A percentile compares a stretch with the other conserved stretches of the same genome.
phyloP scores from a whole-genome alignment of 2,329 filamentous ascomycete species.

The Pseudogymnoascus sp. region DNA sequence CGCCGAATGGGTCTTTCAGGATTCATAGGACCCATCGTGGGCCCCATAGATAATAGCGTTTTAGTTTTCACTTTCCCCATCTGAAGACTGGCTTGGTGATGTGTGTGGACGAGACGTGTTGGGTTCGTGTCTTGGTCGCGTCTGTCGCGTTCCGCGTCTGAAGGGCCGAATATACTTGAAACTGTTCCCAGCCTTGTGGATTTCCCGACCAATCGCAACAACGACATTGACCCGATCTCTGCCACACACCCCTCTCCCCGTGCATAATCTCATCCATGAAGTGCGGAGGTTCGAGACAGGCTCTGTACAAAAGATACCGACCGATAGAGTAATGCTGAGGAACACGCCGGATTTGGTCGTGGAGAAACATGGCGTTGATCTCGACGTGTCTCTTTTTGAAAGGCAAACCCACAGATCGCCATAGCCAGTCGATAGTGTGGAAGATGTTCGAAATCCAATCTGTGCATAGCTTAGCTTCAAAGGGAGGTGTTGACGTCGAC shows the following conservation, averaged over 20 bases:
- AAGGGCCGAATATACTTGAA: constrained; percentile 6
- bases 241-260: background rate
- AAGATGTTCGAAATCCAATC: constrained; percentile 4
- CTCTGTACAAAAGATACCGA: background rate
- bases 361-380: constrained; percentile 7
- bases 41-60: background rate
- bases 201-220: background rate
- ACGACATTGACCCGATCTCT: background rate
- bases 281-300: constrained; percentile 1
- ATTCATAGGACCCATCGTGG: background rate
- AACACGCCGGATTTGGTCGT: constrained; percentile 7
- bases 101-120: constrained; percentile 2
- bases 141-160: constrained; percentile 8
- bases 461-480: background rate
- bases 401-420: constrained; percentile 5
- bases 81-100: background rate
- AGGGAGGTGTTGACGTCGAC: background rate
- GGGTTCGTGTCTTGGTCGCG: constrained; percentile 6
- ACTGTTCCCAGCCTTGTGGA: constrained; percentile 7
- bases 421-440: constrained; percentile 1
- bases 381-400: constrained; percentile 4
- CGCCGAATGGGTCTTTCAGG: background rate
- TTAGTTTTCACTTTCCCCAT: background rate
- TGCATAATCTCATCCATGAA: constrained; percentile 6
- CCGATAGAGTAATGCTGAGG: background rate